Base-by-base conservation (phyloP, 306 rosid genomes). In the Vigna radiata region DNA sequence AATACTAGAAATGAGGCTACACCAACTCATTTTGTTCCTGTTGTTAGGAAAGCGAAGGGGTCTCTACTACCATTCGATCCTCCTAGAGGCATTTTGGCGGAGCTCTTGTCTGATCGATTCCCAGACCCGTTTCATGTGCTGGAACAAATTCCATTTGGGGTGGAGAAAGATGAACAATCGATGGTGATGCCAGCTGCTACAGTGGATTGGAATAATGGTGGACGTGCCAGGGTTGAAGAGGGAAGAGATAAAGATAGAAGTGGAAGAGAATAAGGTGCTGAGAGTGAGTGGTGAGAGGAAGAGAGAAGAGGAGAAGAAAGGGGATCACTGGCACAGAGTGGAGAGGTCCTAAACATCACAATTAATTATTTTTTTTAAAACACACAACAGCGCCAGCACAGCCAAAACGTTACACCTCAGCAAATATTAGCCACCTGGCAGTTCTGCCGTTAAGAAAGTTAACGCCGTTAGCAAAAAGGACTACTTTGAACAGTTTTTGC, bases 121-220 rank as follows among this genome's bases (percentile, higher is more conserved):
- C 89, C 83, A 0, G 95, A 90, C 64, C 91, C 95, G 3, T 86
- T 89, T 74, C 87, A 81, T 0, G 74, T 89, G 70, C 76, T 91
- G 14, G 96, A 91, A 55, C 92, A 91, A 49, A 76, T 82, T 13
- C 93, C 96, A 18, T 72, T 77, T 8, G 89, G 91, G 14, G 58
- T 89, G 0, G 86, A 72, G 5, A 89, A 75, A 44, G 80, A 55
- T 0, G 91, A 89, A 16, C 62, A 71, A 59, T 14, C 33, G 9
- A 46, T 46, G 76, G 46, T 76, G 15, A 37, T 89, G 3, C 83
- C 88, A 21, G 85, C 72, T 2, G 87, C 83, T 0, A 87, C 85
- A 68, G 94, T 83, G 12, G 94, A 89, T 79, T 91, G 93, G 96
- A 91, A 91, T 91, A n/a, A 86, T 55, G 81, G 6, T 91, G 66